Conservation (phyloP, 2,329 filamentous ascomycete genomes). For the Aspergillus tanneri region DNA sequence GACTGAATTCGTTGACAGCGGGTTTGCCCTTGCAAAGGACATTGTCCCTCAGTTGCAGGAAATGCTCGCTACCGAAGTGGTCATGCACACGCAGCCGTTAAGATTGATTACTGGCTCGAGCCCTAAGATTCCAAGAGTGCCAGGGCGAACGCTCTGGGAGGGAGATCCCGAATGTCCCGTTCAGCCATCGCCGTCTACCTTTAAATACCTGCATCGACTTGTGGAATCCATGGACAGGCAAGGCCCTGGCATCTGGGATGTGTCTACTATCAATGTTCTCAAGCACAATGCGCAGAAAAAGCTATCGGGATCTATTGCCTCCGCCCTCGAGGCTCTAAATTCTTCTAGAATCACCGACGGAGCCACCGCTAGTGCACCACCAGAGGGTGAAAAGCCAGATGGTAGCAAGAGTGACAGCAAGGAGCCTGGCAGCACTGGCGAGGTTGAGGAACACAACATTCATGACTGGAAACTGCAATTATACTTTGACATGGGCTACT, state of each 20-base stretch:
- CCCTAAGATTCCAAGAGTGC: conserved; percentile 50
- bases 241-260: conserved; percentile 80
- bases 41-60: conserved; percentile 66
- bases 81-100: conserved; percentile 46
- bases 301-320: conserved; percentile 39
- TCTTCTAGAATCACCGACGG: conserved; percentile 3
- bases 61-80: conserved; percentile 57
- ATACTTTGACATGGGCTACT: conserved; percentile 39
- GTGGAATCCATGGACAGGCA: conserved; percentile 65
- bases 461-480: conserved; percentile 40
- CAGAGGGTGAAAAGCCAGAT: background rate
- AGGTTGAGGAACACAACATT: conserved; percentile 10
- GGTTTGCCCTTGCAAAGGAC: conserved; percentile 55
- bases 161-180: conserved; percentile 70
- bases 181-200: conserved; percentile 73
- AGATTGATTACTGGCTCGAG: conserved; percentile 45
- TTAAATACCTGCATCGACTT: conserved; percentile 68
- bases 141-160: conserved; percentile 74
- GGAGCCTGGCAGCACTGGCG: conserved; percentile 2
- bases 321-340: conserved; percentile 25
- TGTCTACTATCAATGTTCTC: conserved; percentile 61
- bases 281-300: conserved; percentile 58
- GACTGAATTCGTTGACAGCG: conserved; percentile 42
- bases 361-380: conserved; percentile 2
- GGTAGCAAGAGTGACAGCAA: conserved; percentile 2